A percentile compares a stretch with the other conserved stretches of the same genome.
These are phyloP conservation scores for Colletotrichum salicis DNA, from an alignment of 2,329 filamentous ascomycete species.

Conservation along the genomic window DNA sequence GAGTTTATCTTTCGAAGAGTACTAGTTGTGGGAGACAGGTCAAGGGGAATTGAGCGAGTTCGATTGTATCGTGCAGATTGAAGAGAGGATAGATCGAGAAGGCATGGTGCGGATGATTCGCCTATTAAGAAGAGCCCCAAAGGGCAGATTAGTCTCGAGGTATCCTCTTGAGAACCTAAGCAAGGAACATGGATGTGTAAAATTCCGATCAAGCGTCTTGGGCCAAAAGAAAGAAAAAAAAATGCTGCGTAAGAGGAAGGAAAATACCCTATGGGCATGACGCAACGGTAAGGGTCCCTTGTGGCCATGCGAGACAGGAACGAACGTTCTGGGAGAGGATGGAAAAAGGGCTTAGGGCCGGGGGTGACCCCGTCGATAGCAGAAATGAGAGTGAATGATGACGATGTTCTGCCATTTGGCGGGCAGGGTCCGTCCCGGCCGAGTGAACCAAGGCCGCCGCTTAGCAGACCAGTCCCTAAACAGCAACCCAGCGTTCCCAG, in stretches of 20 bases:
- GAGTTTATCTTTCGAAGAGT: slow-evolving; percentile 50
- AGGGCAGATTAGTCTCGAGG: slow-evolving; percentile 13
- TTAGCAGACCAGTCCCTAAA: neutral
- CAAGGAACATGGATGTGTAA: slow-evolving; percentile 15
- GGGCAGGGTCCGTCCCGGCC: slow-evolving; percentile 31
- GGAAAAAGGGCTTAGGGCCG: slow-evolving; percentile 26
- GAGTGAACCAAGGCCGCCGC: slow-evolving; percentile 15
- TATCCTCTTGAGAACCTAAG: neutral
- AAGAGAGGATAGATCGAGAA: slow-evolving; percentile 21
- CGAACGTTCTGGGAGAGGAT: slow-evolving; percentile 2
- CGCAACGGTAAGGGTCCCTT: slow-evolving; percentile 29
- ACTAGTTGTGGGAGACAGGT: slow-evolving; percentile 50
- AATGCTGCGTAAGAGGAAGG: slow-evolving; percentile 35
- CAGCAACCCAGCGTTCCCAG: neutral
- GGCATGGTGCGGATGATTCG: slow-evolving; percentile 16
- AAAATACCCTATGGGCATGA: slow-evolving; percentile 18
- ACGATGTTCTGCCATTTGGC: slow-evolving; percentile 11
- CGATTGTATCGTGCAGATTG: slow-evolving; percentile 23
- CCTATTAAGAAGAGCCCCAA: slow-evolving; percentile 35
- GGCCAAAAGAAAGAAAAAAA: slow-evolving; percentile 17
- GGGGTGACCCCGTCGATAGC: slow-evolving; percentile 7
- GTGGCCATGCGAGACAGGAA: slow-evolving; percentile 22
- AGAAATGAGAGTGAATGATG: slow-evolving; percentile 21
- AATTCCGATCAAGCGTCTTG: slow-evolving; percentile 27
- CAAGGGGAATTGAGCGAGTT: slow-evolving; percentile 65